Evolutionary conservation across 2,329 filamentous ascomycete species (phyloP).

Genomic region (Talaromyces funiculosus): DNA sequence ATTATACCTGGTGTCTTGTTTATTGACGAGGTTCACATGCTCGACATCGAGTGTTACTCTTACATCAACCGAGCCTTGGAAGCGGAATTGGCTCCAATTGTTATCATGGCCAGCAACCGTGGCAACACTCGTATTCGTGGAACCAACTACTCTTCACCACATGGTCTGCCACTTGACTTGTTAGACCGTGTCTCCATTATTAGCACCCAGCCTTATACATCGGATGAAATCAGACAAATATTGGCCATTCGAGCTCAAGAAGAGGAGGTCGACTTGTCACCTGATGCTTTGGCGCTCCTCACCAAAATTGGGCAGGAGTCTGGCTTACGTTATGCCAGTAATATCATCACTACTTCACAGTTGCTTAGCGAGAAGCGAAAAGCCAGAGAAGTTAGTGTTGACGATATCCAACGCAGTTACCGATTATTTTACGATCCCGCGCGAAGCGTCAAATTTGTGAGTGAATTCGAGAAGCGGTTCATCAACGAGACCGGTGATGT

Average conservation of each 20-base stretch:
- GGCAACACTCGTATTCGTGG: slow-evolving; percentile 87
- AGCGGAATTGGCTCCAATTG: slow-evolving; percentile 88
- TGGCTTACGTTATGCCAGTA: slow-evolving; percentile 91
- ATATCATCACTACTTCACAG: slow-evolving; percentile 91
- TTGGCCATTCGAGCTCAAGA: slow-evolving; percentile 87
- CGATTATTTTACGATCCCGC: slow-evolving; percentile 85
- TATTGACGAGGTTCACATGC: slow-evolving; percentile 99
- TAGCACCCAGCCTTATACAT: slow-evolving; percentile 77
- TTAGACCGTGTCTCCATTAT: slow-evolving; percentile 94
- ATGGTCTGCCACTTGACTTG: slow-evolving; percentile 92
- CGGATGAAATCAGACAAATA: slow-evolving; percentile 87
- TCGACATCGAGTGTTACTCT: slow-evolving; percentile 98
- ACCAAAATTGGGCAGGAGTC: slow-evolving; percentile 95
- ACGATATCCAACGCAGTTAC: slow-evolving; percentile 91
- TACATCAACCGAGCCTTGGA: slow-evolving; percentile 97
- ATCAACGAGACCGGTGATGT: slow-evolving; percentile 83
- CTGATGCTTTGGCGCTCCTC: slow-evolving; percentile 84
- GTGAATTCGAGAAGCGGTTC: slow-evolving; percentile 83
- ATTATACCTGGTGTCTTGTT: slow-evolving; percentile 96
- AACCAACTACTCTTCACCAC: slow-evolving; percentile 86
- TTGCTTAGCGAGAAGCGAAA: slow-evolving; percentile 80
- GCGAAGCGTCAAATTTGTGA: slow-evolving; percentile 84
- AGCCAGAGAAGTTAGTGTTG: slow-evolving; percentile 73
- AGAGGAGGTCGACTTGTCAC: slow-evolving; percentile 86
- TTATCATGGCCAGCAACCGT: slow-evolving; percentile 98